Evolutionary conservation across 208 protist species (phyloP), one percentile per base, ranked within the genome.

Genomic region (Jaenimonas drosophilae): DNA sequence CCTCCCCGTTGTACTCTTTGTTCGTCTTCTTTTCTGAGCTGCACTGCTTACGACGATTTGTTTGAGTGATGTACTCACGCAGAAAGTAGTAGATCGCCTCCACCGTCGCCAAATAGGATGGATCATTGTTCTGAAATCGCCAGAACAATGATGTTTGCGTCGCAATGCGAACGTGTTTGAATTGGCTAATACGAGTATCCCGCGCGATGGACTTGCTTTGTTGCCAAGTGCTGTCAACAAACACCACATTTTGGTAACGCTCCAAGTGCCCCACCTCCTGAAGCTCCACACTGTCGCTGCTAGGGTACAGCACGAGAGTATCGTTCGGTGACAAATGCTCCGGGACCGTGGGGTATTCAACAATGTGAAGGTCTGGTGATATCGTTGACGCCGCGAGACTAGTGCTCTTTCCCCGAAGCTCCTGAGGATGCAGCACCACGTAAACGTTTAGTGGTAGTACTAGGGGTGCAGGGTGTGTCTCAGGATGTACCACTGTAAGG

Each of bases 81-180:
- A 94, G 63, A 49, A 95, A 92, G 64, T 94, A 96, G 69, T 95
- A 96, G 51, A 97, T 97, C 5, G 92, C 92, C 67, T 97, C 94
- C 17, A 97, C 93, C 3, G 94, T 97, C 3, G 91, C 85, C 5
- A 97, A 67, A 57, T 89, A 91, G 11, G 74, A 75, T 7, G 84
- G 77, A 45, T 91, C 85, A 53, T 91, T 90, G 54, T 84, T 92
- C 68, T 97, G 87, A 45, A 91, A 96, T 5, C 94, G 70, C 92
- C 94, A 97, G 54, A 97, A 97, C 12, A 91, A 70, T 3, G 91
- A 96, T 6, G 69, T 77, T 43, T 92, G 70, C 14, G 82, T 63
- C 40, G 80, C 71, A 47, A 92, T 82, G 49, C 73, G 69, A 1
- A 90, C 80, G 54, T 91, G 75, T 48, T 70, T 84, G 44, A 96